Evolutionary conservation across 2,329 filamentous ascomycete species (phyloP).

Genomic region (Xylaria sp.): DNA sequence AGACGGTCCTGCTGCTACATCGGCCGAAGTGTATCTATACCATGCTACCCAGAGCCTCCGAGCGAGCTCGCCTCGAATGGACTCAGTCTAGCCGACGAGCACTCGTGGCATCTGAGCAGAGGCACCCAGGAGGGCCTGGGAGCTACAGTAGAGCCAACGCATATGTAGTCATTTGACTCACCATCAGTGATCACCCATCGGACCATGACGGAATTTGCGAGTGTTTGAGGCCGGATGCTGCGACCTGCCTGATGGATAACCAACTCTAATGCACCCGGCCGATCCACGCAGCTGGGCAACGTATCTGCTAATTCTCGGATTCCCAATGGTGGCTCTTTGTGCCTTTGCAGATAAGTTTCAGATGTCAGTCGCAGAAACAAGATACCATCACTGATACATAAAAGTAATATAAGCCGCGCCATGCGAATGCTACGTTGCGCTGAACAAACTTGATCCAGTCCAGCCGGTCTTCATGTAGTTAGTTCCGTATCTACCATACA

Average conservation of each 20-base stretch:
- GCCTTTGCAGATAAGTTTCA: conserved; percentile 8
- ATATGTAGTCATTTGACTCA: conserved; percentile 7
- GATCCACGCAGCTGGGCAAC: conserved; percentile 14
- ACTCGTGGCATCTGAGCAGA: conserved; percentile 1
- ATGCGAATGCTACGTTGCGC: conserved; percentile 34
- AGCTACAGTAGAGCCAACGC: background rate
- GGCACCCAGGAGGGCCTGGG: conserved; percentile 2
- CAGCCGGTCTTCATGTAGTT: conserved; percentile 3
- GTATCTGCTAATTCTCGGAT: conserved; percentile 3
- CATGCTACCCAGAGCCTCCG: no score
- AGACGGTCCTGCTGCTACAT: background rate
- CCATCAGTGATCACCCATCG: background rate
- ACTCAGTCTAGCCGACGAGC: background rate
- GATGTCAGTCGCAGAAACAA: conserved; percentile 5
- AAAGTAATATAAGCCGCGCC: conserved; percentile 24
- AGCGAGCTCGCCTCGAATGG: background rate
- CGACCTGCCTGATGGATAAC: conserved; percentile 8
- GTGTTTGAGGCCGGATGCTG: conserved; percentile 8
- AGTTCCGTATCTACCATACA: conserved; percentile 7
- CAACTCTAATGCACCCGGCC: conserved; percentile 15
- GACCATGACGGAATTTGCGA: conserved; percentile 3
- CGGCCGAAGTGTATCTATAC: background rate
- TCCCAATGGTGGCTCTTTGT: conserved; percentile 1
- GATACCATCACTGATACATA: conserved; percentile 7
- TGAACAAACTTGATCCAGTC: conserved; percentile 10